Evolutionary conservation across 2,329 filamentous ascomycete species (phyloP), one percentile per base, ranked within the genome.

Genomic region (Xylariaceae sp.): DNA sequence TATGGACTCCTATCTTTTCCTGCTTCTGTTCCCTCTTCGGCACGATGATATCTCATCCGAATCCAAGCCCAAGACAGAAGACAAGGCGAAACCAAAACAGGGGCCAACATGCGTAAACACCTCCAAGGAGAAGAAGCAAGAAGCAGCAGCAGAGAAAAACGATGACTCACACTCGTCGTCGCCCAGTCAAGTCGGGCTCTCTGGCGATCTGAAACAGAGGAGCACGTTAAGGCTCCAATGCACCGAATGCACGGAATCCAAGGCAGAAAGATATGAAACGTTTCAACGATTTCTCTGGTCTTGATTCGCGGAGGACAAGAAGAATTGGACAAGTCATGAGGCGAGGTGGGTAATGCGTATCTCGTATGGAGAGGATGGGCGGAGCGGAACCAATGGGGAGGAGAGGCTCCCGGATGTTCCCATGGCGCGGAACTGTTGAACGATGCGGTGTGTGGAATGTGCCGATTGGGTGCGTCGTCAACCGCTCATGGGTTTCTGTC

Each of bases 191-290:
- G 8, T 13, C 9, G 42, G 5, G n/a, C 42, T 45, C 42, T 17
- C 13, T 51, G 42, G 6, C 44, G 66, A 69, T 67, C 63, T 69
- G 67, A 69, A 69, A 69, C 67, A 57, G 53, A 51, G 5, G 51
- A 48, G 34, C 8, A 18, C 37, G 30, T 4, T 8, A 4, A 13
- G 53, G n/a, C 59, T 54, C 59, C 61, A 56, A 60, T 59, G 60
- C 62, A 58, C 58, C 62, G 60, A 64, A 64, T 56, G 51, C 56
- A 60, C 60, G 62, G 62, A 49, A 64, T 52, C 23, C 56, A 48
- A 61, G 61, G 54, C 44, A 62, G 60, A 64, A 64, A 45, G 58
- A 65, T 59, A 54, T 68, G 67, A 68, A 68, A 69, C 66, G 50
- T 45, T 30, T 44, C 47, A 62, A 65, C 61, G 61, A 35, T 2